A percentile compares a stretch with the other conserved stretches of the same genome.
Conservation (phyloP, 371 early-diverging fungal genomes). For the Batkoa obscura region DNA sequence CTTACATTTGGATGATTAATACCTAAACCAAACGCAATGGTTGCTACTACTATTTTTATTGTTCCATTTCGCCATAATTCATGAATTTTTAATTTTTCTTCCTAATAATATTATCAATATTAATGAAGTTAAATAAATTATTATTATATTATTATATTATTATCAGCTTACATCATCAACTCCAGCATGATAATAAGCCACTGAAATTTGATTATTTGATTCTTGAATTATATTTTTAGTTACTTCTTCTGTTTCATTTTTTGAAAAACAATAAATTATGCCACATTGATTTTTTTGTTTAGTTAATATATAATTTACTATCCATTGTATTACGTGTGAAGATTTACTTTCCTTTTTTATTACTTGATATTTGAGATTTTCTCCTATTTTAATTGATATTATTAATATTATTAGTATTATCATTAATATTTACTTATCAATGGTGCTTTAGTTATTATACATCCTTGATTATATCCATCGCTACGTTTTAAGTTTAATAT, state of each 20-base stretch:
- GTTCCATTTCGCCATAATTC: conserved; percentile 64
- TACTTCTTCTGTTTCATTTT: conserved; percentile 75
- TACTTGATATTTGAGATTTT: conserved; percentile 75
- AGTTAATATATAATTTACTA: conserved; percentile 52
- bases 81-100: conserved; percentile 69
- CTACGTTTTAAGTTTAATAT: no score
- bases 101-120: conserved; percentile 12
- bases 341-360: not conserved
- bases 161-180: conserved; percentile 22
- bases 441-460: no score
- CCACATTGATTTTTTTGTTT: conserved; percentile 62
- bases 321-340: conserved; percentile 28
- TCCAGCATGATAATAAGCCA: conserved; percentile 88
- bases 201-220: conserved; percentile 24
- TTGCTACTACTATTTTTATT: conserved; percentile 90
- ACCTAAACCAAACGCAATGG: conserved; percentile 98
- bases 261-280: conserved; percentile 92
- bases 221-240: conserved; percentile 34
- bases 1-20: conserved; percentile 99
- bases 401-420: no score
- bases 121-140: no score
- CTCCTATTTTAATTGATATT: not conserved
- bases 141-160: no score
- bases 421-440: no score
- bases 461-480: no score